Percentiles rank a stretch among this genome's conserved stretches.
phyloP scores from a whole-genome alignment of 2,329 filamentous ascomycete genomes.

The Aschersonia sp. region DNA sequence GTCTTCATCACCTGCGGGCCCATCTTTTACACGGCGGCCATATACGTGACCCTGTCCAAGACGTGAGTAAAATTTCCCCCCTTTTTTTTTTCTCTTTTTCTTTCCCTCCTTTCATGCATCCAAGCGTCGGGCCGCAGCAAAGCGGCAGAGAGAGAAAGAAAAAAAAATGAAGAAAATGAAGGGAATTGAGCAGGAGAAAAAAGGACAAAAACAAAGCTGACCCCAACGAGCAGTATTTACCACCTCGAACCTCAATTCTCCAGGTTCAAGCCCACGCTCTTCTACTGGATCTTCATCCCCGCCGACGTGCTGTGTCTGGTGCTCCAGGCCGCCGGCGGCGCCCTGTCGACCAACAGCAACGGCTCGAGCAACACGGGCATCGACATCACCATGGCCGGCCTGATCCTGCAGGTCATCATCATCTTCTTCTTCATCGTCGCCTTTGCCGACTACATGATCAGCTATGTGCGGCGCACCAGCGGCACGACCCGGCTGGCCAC shows the following conservation, averaged over 20 bases:
- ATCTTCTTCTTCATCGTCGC: conserved; percentile 35
- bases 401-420: conserved; percentile 42
- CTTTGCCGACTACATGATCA: conserved; percentile 31
- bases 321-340: conserved; percentile 41
- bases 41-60: conserved; percentile 45
- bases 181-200: not conserved
- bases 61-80: conserved; percentile 11
- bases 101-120: too few relatives aligned
- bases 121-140: too few relatives aligned
- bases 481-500: conserved; percentile 6
- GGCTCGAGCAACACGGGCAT: conserved; percentile 28
- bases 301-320: conserved; percentile 39
- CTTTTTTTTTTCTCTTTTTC: too few relatives aligned
- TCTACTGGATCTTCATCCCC: conserved; percentile 33
- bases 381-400: conserved; percentile 29
- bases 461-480: conserved; percentile 15
- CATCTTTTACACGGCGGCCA: conserved; percentile 37
- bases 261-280: conserved; percentile 23
- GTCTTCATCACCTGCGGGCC: conserved; percentile 25
- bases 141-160: not conserved
- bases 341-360: conserved; percentile 27
- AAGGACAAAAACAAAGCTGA: not conserved
- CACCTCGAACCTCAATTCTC: conserved; percentile 21
- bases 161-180: too few relatives aligned
- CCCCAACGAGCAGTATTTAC: conserved; percentile 17